Evolutionary conservation across 2,329 filamentous ascomycete genomes (phyloP).

Genomic region (Colletotrichum gigasporum): DNA sequence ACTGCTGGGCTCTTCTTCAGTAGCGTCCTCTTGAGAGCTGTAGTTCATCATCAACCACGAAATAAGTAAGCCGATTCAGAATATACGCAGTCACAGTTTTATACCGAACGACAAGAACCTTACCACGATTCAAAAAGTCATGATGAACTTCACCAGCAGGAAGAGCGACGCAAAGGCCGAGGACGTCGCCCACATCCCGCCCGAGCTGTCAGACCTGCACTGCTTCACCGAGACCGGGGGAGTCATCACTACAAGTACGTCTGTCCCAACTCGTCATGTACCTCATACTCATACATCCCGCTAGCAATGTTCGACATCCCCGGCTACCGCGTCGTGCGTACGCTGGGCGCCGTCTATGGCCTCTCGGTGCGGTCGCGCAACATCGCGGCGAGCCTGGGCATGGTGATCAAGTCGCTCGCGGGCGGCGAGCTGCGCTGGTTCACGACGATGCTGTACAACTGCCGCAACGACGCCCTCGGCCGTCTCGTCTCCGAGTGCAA

Average conservation of each 20-base stretch:
- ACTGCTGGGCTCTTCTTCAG: background rate
- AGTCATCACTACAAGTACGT: conserved; percentile 63
- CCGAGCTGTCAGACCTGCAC: conserved; percentile 57
- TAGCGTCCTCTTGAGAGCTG: too few species aligned
- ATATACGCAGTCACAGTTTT: too few species aligned
- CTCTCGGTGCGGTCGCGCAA: conserved; percentile 67
- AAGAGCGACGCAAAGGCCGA: conserved; percentile 31
- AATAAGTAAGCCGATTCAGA: too few species aligned
- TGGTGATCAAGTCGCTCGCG: conserved; percentile 64
- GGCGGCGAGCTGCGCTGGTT: conserved; percentile 70
- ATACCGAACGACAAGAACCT: too few species aligned
- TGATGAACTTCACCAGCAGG: conserved; percentile 16
- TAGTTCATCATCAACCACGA: too few species aligned
- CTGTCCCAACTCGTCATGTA: background rate
- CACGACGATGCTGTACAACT: conserved; percentile 66
- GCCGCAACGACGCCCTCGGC: conserved; percentile 66
- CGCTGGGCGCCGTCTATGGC: conserved; percentile 68
- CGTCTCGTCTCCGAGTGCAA: conserved; percentile 66
- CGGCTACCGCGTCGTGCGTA: conserved; percentile 65
- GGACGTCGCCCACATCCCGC: conserved; percentile 47
- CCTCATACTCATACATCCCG: background rate
- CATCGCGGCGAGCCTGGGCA: conserved; percentile 63
- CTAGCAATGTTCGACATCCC: conserved; percentile 69
- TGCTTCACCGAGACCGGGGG: conserved; percentile 71
- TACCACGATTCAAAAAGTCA: too few species aligned